A percentile compares a stretch with the other conserved stretches of the same genome.
Conservation (phyloP, 139 green algal genomes). For the Deuterostichococcus epilithicus region DNA sequence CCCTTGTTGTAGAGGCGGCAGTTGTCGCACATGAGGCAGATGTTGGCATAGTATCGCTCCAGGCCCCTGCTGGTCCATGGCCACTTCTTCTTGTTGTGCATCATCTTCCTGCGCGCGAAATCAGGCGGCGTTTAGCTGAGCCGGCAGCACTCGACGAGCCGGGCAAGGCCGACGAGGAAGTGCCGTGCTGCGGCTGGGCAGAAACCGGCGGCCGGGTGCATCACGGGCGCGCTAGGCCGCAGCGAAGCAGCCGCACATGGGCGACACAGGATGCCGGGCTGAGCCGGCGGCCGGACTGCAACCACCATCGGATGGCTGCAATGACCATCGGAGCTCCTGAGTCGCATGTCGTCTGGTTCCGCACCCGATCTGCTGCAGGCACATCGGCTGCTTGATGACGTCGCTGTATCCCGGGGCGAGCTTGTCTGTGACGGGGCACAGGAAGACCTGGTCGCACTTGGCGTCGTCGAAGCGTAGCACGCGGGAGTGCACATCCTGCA, state of each 20-base stretch:
- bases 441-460: background rate
- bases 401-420: background rate
- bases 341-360: no score
- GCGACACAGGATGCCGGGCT: no score
- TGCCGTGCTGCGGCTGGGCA: no score
- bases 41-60: background rate
- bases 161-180: no score
- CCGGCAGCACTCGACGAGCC: no score
- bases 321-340: no score
- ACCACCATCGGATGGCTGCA: no score
- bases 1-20: conserved; percentile 4
- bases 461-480: background rate
- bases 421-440: background rate
- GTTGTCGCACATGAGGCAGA: conserved; percentile 11
- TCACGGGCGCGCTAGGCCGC: no score
- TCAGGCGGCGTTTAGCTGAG: no score
- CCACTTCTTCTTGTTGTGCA: background rate
- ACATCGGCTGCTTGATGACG: conserved; percentile 5
- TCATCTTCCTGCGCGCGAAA: background rate
- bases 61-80: background rate
- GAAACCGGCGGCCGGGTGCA: no score
- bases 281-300: no score
- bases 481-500: background rate
- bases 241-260: no score
- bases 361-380: conserved; percentile 1